Evolutionary conservation across 768 basidiomycete species (phyloP), one percentile per base, ranked within the genome.

Genomic region (Agaricus sinodeliciosus): DNA sequence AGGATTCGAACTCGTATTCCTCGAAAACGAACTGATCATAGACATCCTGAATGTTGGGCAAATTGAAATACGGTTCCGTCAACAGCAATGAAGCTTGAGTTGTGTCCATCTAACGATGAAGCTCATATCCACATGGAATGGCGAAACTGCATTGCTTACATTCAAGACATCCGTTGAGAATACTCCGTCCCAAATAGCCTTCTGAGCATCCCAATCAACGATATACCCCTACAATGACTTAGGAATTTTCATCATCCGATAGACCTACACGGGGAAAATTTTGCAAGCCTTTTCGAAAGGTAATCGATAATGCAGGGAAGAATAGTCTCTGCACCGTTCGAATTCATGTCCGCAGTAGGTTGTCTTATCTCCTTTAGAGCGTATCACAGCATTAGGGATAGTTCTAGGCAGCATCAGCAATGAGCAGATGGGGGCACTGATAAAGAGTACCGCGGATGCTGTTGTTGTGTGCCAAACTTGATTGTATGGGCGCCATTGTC

Each of bases 1-100:
- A 93, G 43, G 89, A 82, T 43, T 78, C 74, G 64, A 95, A 96
- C 61, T 94, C 94, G 71, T 94, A 98, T 69, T 97, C 93, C 65
- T 97, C 94, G 61, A 96, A 97, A 2, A 95, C 76, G 64, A 98
- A 88, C 67, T 97, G 92, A 65, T 98, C 94, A 61, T 94, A 94
- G 31, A 90, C 79, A 25, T 93, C 90, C 68, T 93, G 90, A 11
- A 96, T 80, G 63, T 91, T 93, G 22, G 91, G 89, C 8, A 94
- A 72, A 69, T 97, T 94, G 77, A 95, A 90, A 64, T 90, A 91
- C 4, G 94, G 93, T 69, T 97, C 94, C 4, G 95, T 96, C 51
- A 97, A 79, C 45, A 97, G 72, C 34, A 97, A 72, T 3, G 87
- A 84, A 0, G 86, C 81, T 47, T 80, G 75, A 1, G 81, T 70